Conservation (phyloP, 768 basidiomycete species). For the Pisolithus marmoratus region DNA sequence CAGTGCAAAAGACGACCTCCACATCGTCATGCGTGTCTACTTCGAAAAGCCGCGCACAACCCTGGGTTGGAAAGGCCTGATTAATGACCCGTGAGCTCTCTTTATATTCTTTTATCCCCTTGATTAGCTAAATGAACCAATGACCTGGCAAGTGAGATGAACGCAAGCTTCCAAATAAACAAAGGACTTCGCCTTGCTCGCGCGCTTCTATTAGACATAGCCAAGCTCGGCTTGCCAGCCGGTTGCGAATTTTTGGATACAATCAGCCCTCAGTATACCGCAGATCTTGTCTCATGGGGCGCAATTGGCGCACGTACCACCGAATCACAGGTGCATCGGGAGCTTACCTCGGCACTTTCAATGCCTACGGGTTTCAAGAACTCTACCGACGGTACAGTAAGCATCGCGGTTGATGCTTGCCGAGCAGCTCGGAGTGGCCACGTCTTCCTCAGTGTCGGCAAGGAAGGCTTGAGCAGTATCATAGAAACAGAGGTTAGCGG, state of each 20-base stretch:
- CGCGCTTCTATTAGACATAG: conserved; percentile 79
- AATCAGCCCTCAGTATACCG: conserved; percentile 81
- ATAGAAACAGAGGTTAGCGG: conserved; percentile 80
- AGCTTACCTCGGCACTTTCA: conserved; percentile 79
- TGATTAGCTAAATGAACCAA: conserved; percentile 1
- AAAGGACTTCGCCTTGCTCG: conserved; percentile 88
- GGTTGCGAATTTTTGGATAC: conserved; percentile 96
- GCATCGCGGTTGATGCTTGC: conserved; percentile 93
- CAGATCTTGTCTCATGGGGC: conserved; percentile 91
- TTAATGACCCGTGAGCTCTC: conserved; percentile 74
- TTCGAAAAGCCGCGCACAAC: conserved; percentile 97
- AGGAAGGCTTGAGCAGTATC: conserved; percentile 91
- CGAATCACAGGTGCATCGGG: conserved; percentile 90
- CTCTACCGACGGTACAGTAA: conserved; percentile 88
- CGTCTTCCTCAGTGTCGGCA: conserved; percentile 95
- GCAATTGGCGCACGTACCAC: conserved; percentile 94
- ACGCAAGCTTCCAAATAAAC: conserved; percentile 93
- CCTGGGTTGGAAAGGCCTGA: conserved; percentile 98
- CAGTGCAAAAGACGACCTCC: conserved; percentile 72
- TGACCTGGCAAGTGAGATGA: conserved; percentile 50
- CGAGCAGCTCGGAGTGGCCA: conserved; percentile 86
- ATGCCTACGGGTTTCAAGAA: conserved; percentile 99
- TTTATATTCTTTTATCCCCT: neutral
- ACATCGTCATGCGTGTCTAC: conserved; percentile 97
- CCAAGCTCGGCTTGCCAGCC: conserved; percentile 84